Base-by-base conservation (phyloP, 176 grass and related monocot genomes). In the Carex littledalei region DNA sequence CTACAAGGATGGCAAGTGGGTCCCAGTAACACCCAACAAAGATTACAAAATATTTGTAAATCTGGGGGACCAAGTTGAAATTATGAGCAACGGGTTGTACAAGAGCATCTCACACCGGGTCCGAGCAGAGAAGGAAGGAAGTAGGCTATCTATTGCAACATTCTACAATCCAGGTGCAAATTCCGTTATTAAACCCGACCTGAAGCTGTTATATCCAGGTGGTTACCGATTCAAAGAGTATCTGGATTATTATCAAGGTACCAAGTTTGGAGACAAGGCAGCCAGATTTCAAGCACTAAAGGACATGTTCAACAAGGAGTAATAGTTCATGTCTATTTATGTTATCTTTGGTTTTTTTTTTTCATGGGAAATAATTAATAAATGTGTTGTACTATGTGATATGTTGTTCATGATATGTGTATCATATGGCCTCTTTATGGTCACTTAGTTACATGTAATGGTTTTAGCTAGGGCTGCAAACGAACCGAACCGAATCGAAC, bases 11-110 rank as follows among this genome's bases (percentile, higher is more conserved):
- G 86, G 84, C 18, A 8, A 0, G 0, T 97, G 94, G 94, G 84
- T 97, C 10, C 89, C 94, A 9, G 87, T 97, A 0, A 84, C 67
- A 0, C 89, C 94, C 15, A 92, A 81, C 43, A 53, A 55, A 71
- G 78, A 84, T 4, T 47, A 79, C 69, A 47, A 87, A 66, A 86
- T 97, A 67, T 93, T 97, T 77, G 92, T 97, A 35, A 94, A 97
- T 87, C 8, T 97, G 76, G 94, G 94, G 7, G 94, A 97, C 84
- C 94, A 97, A 87, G 22, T 97, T 22, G 94, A 97, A 89, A 89
- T 97, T 32, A 10, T 97, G 29, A 97, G 94, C 79, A 92, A 86
- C 45, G 94, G 94, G 45, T 20, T 53, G 2, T 97, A 97, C 92
- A 76, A 34, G 41, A 97, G 94, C 84, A 85, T 94, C 10, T 41